Evolutionary conservation across 768 basidiomycete species (phyloP), one percentile per base, ranked within the genome.

Genomic region (Leccinum rimulosum): DNA sequence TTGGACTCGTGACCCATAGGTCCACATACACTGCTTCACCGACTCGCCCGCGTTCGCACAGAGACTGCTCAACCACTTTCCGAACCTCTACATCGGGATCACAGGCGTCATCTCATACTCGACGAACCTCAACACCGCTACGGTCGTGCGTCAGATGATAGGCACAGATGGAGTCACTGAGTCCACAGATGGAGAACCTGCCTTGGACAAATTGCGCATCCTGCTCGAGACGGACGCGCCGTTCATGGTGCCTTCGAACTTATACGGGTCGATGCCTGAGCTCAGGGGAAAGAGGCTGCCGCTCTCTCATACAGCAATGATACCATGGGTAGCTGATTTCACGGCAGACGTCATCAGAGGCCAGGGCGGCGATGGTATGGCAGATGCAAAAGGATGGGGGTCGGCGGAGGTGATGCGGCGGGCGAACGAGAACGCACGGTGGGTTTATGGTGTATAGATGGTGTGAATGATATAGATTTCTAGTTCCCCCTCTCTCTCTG

Each of bases 11-110:
- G 3, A 9, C 31, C 3, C 38, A 43, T 59, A 91, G 86, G 86
- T 95, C 30, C 93, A 95, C 66, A 79, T 95, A 5, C 93, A 95
- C 63, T 95, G 93, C 68, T 95, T 90, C 72, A 93, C 92, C 2
- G 92, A 94, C 69, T 78, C 87, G 0, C 90, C 90, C 1, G 85
- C 77, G 19, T 87, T 93, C 63, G 93, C 87, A 0, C 77, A 77
- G 40, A 80, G 87, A 3, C 77, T 95, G 15, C 77, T 94, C 1
- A 83, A 82, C 15, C 82, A 91, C 64, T 95, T 93, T 70, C 84
- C 89, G 0, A 91, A 93, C 68, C 82, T 93, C 14, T 88, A 82
- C 69, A 91, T 94, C 51, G 93, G 93, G 3, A 83, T 95, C 51
- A 94, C 92, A 3, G 90, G 89, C 79, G 92, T 95, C 30, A 84